A percentile compares a stretch with the other conserved stretches of the same genome.
phyloP scores from a whole-genome alignment of 176 grass and related monocot species.

The Luzula sylvatica region DNA sequence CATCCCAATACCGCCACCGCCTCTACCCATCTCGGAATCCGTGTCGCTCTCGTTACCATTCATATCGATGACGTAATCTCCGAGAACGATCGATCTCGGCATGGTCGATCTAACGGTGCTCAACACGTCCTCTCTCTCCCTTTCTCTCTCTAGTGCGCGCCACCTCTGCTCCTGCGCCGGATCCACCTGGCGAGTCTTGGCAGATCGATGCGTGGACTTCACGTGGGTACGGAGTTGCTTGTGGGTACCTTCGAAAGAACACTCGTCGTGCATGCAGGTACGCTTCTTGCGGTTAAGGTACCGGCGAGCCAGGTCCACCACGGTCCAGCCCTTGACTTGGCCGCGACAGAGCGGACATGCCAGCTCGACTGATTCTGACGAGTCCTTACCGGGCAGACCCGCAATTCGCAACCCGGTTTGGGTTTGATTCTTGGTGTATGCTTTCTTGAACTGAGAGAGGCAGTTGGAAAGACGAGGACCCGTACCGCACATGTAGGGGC shows the following conservation, averaged over 20 bases:
- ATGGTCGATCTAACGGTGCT: constrained; percentile 60
- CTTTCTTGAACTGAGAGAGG: constrained; percentile 67
- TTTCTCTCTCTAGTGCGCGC: constrained; percentile 49
- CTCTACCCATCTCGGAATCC: not conserved
- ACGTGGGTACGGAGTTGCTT: constrained; percentile 57
- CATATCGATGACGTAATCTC: constrained; percentile 73
- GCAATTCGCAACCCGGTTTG: constrained; percentile 2
- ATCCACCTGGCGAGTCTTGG: constrained; percentile 44
- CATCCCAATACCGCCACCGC: not conserved
- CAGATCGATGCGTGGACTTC: constrained; percentile 37
- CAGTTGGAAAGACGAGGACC: constrained; percentile 69
- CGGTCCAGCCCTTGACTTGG: constrained; percentile 73
- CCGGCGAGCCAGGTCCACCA: constrained; percentile 43
- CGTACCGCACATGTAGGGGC: constrained; percentile 84
- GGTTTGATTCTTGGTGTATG: constrained; percentile 28
- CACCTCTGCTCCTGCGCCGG: constrained; percentile 45
- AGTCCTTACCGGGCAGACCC: constrained; percentile 18
- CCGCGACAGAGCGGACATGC: constrained; percentile 70
- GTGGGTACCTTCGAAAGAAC: constrained; percentile 55
- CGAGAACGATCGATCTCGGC: constrained; percentile 46
- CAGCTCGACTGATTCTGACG: constrained; percentile 34
- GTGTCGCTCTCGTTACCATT: constrained; percentile 10
- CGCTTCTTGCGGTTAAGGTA: constrained; percentile 72
- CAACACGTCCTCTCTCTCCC: constrained; percentile 67
- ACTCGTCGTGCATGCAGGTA: constrained; percentile 49